A percentile compares a stretch with the other conserved stretches of the same genome.
phyloP scores from a whole-genome alignment of 1,139 yeast species.

The Debaryomycetaceae sp. region DNA sequence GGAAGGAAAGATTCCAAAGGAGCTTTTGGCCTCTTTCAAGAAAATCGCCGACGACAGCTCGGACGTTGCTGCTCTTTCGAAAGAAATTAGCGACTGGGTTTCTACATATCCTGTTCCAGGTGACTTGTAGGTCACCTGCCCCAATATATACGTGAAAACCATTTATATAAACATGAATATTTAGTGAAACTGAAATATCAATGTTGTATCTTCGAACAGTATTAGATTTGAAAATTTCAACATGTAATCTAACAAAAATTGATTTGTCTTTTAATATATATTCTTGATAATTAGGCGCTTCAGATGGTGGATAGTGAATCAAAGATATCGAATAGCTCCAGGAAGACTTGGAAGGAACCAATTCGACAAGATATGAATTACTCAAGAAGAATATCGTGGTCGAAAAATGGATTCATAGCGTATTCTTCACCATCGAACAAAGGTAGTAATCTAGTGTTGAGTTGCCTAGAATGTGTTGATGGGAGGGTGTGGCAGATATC shows the following conservation, averaged over 20 bases:
- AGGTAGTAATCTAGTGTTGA: conserved; percentile 40
- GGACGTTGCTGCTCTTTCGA: conserved; percentile 56
- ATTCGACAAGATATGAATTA: not conserved
- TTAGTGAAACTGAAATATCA: too few species aligned
- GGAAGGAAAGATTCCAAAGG: conserved; percentile 58
- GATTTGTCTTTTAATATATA: not conserved
- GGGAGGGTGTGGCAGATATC: conserved; percentile 69
- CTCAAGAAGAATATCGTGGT: conserved; percentile 56
- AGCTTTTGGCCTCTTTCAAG: conserved; percentile 63
- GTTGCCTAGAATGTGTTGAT: conserved; percentile 61
- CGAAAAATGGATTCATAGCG: conserved; percentile 71
- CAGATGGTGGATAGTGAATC: not conserved
- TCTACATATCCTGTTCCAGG: conserved; percentile 77
- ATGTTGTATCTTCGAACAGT: too few species aligned
- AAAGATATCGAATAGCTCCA: not conserved
- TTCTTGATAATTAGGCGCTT: not conserved
- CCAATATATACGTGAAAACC: too few species aligned
- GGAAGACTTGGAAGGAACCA: not conserved
- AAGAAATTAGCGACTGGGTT: conserved; percentile 66
- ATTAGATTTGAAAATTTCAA: not conserved
- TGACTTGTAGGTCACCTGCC: conserved; percentile 35
- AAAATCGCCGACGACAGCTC: conserved; percentile 55
- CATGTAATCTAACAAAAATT: not conserved
- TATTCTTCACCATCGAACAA: conserved; percentile 34
- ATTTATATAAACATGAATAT: too few species aligned